Evolutionary conservation across 805 yeast species (phyloP), one percentile per base, ranked within the genome.

Genomic region (Sungouiella thailandica): DNA sequence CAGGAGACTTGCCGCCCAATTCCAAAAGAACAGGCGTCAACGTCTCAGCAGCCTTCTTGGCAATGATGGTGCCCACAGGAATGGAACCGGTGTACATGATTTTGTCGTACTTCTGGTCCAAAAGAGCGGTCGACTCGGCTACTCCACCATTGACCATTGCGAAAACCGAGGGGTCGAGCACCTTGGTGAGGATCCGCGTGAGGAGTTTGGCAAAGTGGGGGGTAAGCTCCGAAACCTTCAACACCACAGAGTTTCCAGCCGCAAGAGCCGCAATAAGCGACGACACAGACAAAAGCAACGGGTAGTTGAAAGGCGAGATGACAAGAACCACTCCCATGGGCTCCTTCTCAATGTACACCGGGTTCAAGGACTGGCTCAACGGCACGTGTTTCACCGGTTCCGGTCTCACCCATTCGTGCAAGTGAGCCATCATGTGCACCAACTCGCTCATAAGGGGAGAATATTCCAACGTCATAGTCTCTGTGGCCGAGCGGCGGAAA

Each of bases 1-100:
- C 83, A 0, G 97, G 97, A 6, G 90, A 81, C 57, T 90, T 90
- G 4, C 97, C 97, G 34, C 97, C 97, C 28, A 89, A 67, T 60
- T 89, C 97, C 41, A 89, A 68, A 7, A 83, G 60, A 8, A 73
- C 72, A 1, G 97, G 97, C 1, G 95, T 86, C 45, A 89, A 67
- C 14, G 75, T 72, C 58, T 84, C 78, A n/a, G 90, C 93, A 1
- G 97, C 96, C 28, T 83, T 83, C 39, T 68, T 62, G 17, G 90
- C 81, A 22, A 90, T 76, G 33, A 85, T 75, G 23, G 72, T 75
- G 14, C 96, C 97, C 17, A 88, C 95, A 15, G 54, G 53, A 15
- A 74, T 70, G 25, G 83, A 79, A 12, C 97, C 97, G 4, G 97
- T 90, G 58, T 82, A 84, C 58, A 88, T 68, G 40, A 90, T 86